Percentiles rank a stretch among this genome's conserved stretches.
phyloP scores from a whole-genome alignment of 2,329 filamentous ascomycete species.

The Aspergillus viridinutans region DNA sequence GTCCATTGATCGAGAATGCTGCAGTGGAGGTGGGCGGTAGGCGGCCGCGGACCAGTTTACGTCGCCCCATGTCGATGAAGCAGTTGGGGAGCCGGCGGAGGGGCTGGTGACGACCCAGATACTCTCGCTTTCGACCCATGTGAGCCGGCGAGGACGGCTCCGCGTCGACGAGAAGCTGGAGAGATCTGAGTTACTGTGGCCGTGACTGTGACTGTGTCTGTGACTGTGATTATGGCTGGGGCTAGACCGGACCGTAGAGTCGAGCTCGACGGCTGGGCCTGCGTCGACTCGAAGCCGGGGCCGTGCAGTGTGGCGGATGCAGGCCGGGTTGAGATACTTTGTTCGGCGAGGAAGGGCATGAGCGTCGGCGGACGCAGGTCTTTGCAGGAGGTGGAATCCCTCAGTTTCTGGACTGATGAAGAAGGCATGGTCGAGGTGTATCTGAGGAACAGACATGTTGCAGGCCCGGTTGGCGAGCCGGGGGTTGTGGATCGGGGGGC shows the following conservation, averaged over 20 bases:
- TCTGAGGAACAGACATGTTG: slow-evolving; percentile 6
- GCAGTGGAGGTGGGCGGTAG: neutral
- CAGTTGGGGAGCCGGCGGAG: neutral
- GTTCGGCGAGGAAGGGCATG: neutral
- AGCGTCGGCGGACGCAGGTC: slow-evolving; percentile 15
- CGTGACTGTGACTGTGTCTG: neutral
- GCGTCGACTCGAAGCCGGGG: neutral
- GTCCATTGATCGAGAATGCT: slow-evolving; percentile 5
- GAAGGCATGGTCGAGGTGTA: slow-evolving; percentile 6
- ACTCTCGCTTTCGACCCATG: slow-evolving; percentile 29
- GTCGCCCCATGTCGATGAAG: neutral
- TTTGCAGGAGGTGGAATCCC: slow-evolving; percentile 6
- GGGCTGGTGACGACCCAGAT: slow-evolving; percentile 23
- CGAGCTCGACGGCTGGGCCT: neutral
- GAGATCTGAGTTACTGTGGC: slow-evolving; percentile 1
- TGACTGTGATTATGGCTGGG: neutral
- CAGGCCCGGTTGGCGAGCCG: slow-evolving; percentile 9
- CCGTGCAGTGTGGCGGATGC: neutral
- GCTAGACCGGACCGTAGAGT: neutral
- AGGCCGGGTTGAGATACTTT: neutral
- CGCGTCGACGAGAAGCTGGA: slow-evolving; percentile 2
- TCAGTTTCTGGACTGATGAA: neutral
- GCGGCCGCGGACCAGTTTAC: neutral
- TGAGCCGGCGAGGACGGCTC: slow-evolving; percentile 13
- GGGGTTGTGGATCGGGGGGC: slow-evolving; percentile 26